phyloP scores from a whole-genome alignment of 2,329 filamentous ascomycete species.

The Remersonia thermophila region DNA sequence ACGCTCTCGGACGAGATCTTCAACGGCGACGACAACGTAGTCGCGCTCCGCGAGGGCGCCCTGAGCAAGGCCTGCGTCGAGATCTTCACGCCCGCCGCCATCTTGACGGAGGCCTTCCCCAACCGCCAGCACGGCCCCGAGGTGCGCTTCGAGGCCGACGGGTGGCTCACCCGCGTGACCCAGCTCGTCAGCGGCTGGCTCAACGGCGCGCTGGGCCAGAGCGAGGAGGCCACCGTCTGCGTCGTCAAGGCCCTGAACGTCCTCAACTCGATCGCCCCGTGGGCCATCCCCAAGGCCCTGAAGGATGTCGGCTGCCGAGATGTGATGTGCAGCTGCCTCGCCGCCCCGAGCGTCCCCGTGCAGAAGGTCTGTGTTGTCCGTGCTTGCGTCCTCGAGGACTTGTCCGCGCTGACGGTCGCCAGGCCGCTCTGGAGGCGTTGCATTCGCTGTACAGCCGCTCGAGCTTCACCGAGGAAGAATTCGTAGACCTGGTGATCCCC shows the following conservation, averaged over 20 bases:
- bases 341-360: constrained; percentile 56
- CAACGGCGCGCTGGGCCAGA: constrained; percentile 49
- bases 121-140: constrained; percentile 55
- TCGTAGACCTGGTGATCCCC: constrained; percentile 62
- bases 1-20: constrained; percentile 91
- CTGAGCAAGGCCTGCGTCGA: constrained; percentile 86
- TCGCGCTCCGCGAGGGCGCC: constrained; percentile 68
- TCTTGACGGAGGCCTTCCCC: constrained; percentile 65
- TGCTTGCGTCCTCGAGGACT: constrained; percentile 5
- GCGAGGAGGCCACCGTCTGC: constrained; percentile 55
- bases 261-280: constrained; percentile 67
- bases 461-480: constrained; percentile 66
- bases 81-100: constrained; percentile 70
- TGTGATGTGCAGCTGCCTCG: constrained; percentile 58
- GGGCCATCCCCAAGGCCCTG: constrained; percentile 78
- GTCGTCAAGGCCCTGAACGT: constrained; percentile 67
- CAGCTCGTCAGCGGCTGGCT: constrained; percentile 64
- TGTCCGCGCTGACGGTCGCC: constrained; percentile 24
- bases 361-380: constrained; percentile 45
- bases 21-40: constrained; percentile 76
- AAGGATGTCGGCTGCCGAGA: constrained; percentile 57
- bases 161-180: constrained; percentile 73
- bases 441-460: constrained; percentile 67
- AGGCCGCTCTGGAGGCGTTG: constrained; percentile 66
- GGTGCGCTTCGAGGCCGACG: constrained; percentile 67